Base-by-base conservation (phyloP, 495 filamentous ascomycete species). In the Beverwykella pulmonaria region DNA sequence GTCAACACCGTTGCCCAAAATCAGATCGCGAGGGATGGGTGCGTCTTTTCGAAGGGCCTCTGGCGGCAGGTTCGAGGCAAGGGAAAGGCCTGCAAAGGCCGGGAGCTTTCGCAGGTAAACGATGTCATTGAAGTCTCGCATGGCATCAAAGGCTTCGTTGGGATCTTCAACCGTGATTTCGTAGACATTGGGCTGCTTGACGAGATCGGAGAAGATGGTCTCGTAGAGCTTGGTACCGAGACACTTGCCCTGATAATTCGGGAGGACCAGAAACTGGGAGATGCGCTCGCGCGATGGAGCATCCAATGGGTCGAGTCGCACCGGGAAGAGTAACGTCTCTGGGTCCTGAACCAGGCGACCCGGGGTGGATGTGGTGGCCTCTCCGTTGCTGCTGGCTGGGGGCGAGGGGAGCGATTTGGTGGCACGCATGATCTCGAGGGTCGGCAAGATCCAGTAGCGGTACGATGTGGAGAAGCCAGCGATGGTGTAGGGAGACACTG, bases 151-250 rank as follows among this genome's bases (percentile, higher is more conserved):
- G 15, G 88, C 87, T 74, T 98, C 93, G 71, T 92, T 97, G 0
- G 94, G 94, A 70, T 98, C 93, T 77, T 99, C 94, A 20, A 99
- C 90, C 0, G 93, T 94, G 68, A 99, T 82, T 75, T 99, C 94
- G 52, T 83, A 79, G 27, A 90, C 86, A 22, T 84, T 83, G 0
- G 84, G 69, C 52, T 88, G 82, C 25, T 81, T 75, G 61, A 87
- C 80, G 73, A 89, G 90, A 63, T 83, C 77, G 0, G 80, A 74
- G 67, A 90, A 89, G 70, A 98, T 90, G 36, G 86, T 81, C 58
- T 84, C 85, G 81, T 97, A 98, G 57, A 98, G 85, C 46, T 86
- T 81, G 17, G 86, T 83, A 52, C 95, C 94, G 66, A 94, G 86
- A 20, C 90, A 90, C 53, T 87, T 84, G 59, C 82, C 79, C 74